Evolutionary conservation across 208 protist genomes (phyloP).

Genomic region (Porcisia deanei): DNA sequence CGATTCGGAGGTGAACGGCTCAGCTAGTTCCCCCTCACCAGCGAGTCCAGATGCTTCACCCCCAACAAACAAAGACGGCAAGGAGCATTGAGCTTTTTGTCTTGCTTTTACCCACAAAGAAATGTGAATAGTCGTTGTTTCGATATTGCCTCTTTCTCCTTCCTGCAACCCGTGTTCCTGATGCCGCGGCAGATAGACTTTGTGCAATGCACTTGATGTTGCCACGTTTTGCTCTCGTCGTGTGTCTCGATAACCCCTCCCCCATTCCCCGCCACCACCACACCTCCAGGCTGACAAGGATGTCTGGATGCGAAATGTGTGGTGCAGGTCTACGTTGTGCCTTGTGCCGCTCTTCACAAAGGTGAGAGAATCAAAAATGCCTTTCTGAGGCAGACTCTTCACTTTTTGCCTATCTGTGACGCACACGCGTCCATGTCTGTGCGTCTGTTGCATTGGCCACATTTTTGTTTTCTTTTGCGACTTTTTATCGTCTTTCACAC

Average conservation of each 20-base stretch:
- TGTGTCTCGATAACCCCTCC: no score
- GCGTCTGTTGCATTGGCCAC: not conserved
- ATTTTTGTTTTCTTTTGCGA: not conserved
- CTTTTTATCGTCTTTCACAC: not conserved
- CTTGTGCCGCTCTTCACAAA: not conserved
- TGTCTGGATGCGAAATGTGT: not conserved
- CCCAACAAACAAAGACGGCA: not conserved
- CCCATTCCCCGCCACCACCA: no score
- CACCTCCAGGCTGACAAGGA: not conserved
- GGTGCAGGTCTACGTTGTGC: not conserved
- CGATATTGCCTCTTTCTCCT: not conserved
- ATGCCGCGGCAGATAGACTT: no score
- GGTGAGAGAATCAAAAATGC: not conserved
- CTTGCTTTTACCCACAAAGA: not conserved
- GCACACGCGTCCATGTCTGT: not conserved
- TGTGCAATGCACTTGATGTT: no score
- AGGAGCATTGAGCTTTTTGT: not conserved
- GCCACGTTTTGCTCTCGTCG: no score
- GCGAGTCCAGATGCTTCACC: not conserved
- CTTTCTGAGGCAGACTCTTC: not conserved
- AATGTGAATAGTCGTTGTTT: not conserved
- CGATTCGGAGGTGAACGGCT: constrained; percentile 13
- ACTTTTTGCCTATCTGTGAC: not conserved
- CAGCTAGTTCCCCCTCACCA: not conserved
- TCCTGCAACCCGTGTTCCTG: no score